Conservation (phyloP, 2,329 filamentous ascomycete species). For the Stagonosporopsis vannaccii region DNA sequence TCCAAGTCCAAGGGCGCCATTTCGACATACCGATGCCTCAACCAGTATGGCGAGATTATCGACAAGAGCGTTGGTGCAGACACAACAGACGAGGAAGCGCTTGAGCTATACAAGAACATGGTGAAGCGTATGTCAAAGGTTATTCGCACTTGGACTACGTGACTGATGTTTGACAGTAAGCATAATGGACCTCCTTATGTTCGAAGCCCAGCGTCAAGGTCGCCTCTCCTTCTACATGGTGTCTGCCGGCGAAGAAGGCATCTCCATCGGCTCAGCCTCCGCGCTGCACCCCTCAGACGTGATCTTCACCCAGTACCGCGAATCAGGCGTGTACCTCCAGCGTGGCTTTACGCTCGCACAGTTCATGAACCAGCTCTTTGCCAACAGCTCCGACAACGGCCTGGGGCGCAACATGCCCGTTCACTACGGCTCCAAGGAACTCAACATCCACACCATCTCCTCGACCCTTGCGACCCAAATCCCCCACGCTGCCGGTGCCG, state of each 20-base stretch:
- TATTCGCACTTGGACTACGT: neutral
- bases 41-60: constrained; percentile 84
- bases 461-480: constrained; percentile 88
- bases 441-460: constrained; percentile 89
- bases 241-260: constrained; percentile 91
- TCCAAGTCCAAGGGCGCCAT: constrained; percentile 73
- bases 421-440: constrained; percentile 84
- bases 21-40: constrained; percentile 89
- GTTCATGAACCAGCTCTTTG: constrained; percentile 96
- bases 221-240: constrained; percentile 96
- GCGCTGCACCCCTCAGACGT: constrained; percentile 85
- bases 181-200: constrained; percentile 98
- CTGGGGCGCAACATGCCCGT: constrained; percentile 95
- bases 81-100: constrained; percentile 68
- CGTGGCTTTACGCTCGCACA: constrained; percentile 85
- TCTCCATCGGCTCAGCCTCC: constrained; percentile 86
- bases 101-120: constrained; percentile 71
- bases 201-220: constrained; percentile 95
- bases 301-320: constrained; percentile 92
- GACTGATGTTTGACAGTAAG: constrained; percentile 58
- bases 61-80: constrained; percentile 73
- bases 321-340: constrained; percentile 89
- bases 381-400: constrained; percentile 81
- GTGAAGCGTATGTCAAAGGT: constrained; percentile 55
- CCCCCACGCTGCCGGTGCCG: constrained; percentile 85